Conservation (phyloP, 2,329 filamentous ascomycete species). For the Pseudonectria foliicola region DNA sequence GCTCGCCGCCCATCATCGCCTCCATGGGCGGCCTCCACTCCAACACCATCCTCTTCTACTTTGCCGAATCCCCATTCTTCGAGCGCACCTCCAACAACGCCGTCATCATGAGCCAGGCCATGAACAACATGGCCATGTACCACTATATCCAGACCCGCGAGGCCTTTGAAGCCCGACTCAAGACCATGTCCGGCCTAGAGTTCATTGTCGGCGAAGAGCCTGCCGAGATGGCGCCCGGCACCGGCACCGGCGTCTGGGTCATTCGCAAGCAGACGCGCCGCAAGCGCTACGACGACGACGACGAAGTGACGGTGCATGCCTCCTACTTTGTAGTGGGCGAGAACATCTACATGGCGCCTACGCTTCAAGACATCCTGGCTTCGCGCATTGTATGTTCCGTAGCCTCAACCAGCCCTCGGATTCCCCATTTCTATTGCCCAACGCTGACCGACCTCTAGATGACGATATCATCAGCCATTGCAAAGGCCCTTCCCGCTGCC, state of each 20-base stretch:
- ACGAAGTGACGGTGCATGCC: slow-evolving; percentile 52
- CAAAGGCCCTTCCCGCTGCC: slow-evolving; percentile 44
- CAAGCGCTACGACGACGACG: slow-evolving; percentile 47
- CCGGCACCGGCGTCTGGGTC: slow-evolving; percentile 62
- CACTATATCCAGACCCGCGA: slow-evolving; percentile 53
- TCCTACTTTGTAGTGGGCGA: slow-evolving; percentile 60
- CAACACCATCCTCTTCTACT: slow-evolving; percentile 61
- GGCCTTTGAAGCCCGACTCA: slow-evolving; percentile 54
- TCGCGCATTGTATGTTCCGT: slow-evolving; percentile 45
- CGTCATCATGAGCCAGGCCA: slow-evolving; percentile 53
- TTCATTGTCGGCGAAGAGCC: slow-evolving; percentile 60
- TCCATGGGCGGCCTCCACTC: slow-evolving; percentile 54
- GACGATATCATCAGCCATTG: slow-evolving; percentile 47
- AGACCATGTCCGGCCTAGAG: slow-evolving; percentile 59
- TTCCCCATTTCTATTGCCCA: too few relatives aligned
- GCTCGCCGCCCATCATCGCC: slow-evolving; percentile 41
- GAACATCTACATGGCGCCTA: slow-evolving; percentile 61
- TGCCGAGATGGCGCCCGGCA: slow-evolving; percentile 55
- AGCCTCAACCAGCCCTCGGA: neutral
- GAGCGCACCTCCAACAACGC: slow-evolving; percentile 62
- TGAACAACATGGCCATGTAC: slow-evolving; percentile 53
- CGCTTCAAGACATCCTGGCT: slow-evolving; percentile 51
- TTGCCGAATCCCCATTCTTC: slow-evolving; percentile 61
- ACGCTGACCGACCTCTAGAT: slow-evolving; percentile 31
- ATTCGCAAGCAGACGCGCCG: slow-evolving; percentile 61